Base-by-base conservation (phyloP, 805 yeast species). In the Schizosaccharomyces cryophilus region DNA sequence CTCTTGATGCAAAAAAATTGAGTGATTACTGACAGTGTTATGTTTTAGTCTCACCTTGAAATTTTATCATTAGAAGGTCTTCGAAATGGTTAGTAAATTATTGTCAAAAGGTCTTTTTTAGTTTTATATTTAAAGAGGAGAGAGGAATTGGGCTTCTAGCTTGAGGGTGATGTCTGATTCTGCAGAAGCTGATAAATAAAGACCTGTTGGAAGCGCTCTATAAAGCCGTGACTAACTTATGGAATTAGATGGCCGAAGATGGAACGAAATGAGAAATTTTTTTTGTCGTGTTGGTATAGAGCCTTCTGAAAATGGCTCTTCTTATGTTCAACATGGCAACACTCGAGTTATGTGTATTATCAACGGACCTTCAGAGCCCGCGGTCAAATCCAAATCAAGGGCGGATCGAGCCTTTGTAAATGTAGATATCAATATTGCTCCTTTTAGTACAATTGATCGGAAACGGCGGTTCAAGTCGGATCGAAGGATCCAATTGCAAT, bases 1-100 rank as follows among this genome's bases (percentile, higher is more conserved):
- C 17, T 35, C 40, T 35, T 11, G 9, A 35, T 35, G 40, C 13
- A 35, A 35, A 35, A 35, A 35, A 9, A 35, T 11, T 13, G 13
- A 11, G 15, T 3, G 13, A 35, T 35, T 35, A 15, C 40, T 35
- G 40, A 35, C 13, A 35, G 13, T 35, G 3, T 9, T 11, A 35
- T 35, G 40, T 35, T 35, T 35, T 26, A 63, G 84, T 80, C 83
- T 54, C 76, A 85, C 61, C 72, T 81, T 66, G 98, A 93, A 74
- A 72, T 93, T 56, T 90, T 86, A 69, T 89, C 96, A 0, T 96
- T 96, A 5, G 97, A 93, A 72, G 98, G 98, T 4, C 77, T 93
- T 58, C 77, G 98, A 65, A 74, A 84, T 35, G 69, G 69, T 67
- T 62, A 13, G 66, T 51, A 17, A 17, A 24, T 61, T 60, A n/a